These are phyloP conservation scores for Dacryopinax primogenitus DNA, from an alignment of 768 basidiomycete species.

Conservation along the genomic window DNA sequence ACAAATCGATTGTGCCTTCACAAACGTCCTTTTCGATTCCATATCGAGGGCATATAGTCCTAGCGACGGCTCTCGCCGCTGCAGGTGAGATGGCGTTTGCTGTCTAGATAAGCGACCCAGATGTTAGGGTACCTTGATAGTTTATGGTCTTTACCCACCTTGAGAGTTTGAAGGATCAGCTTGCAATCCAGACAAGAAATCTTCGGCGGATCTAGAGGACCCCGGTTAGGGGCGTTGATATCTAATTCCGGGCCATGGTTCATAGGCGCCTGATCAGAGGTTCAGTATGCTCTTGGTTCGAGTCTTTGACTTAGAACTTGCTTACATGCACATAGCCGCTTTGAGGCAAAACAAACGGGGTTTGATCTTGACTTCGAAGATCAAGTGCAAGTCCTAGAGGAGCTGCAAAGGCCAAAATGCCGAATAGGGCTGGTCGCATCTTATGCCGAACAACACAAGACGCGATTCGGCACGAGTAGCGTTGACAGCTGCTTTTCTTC, in stretches of 20 bases:
- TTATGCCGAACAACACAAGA: neutral
- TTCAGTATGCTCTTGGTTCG: neutral
- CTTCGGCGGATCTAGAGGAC: neutral
- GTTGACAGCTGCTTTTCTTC: too few relatives aligned
- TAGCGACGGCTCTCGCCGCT: neutral
- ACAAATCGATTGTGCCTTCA: neutral
- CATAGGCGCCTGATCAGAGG: neutral
- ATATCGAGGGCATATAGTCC: neutral
- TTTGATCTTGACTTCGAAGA: neutral
- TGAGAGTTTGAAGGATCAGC: neutral
- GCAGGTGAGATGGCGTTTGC: neutral
- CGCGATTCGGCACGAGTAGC: neutral
- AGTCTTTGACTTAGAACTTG: too few relatives aligned
- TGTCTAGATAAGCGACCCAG: neutral
- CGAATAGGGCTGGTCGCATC: neutral
- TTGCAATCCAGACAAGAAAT: neutral
- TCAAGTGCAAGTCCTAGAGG: neutral
- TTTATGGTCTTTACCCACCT: neutral
- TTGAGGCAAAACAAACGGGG: neutral
- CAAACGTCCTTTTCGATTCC: slow-evolving; percentile 1
- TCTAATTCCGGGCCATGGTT: neutral
- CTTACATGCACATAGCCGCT: neutral
- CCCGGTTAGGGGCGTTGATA: neutral
- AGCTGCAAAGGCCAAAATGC: neutral
- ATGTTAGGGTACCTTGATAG: neutral